Percentiles rank a stretch among this genome's conserved stretches.
Conservation (phyloP, 306 rosid species). For the Prunus davidiana region DNA sequence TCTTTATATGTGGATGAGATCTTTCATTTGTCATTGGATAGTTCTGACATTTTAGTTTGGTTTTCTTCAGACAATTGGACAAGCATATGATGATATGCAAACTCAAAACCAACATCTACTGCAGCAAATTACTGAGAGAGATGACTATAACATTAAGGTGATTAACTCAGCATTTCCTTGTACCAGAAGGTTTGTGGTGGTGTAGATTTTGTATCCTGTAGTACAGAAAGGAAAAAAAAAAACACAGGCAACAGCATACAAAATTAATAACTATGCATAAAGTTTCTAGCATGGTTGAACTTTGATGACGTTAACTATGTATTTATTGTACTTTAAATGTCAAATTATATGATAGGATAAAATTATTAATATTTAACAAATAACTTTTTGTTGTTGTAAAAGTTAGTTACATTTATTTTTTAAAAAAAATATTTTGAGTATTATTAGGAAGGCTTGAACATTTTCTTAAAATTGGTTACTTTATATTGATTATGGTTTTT, state of each 20-base stretch:
- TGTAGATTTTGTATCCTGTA: background rate
- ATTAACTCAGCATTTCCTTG: background rate
- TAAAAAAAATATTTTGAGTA: no score
- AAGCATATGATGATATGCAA: conserved; percentile 97
- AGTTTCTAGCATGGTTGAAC: no score
- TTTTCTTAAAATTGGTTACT: background rate
- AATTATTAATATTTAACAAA: background rate
- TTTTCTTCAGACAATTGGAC: conserved; percentile 79
- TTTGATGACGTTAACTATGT: no score
- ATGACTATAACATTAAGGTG: conserved; percentile 98
- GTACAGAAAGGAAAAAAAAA: background rate
- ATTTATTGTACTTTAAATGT: no score
- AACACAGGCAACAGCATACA: background rate
- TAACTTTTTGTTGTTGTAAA: no score
- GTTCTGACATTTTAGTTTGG: conserved; percentile 17
- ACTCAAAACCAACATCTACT: conserved; percentile 94
- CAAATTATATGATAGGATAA: no score
- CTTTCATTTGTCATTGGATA: conserved; percentile 6
- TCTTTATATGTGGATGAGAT: conserved; percentile 17
- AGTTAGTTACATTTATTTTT: no score
- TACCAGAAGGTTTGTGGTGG: background rate
- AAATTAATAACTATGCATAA: no score
- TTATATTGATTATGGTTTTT: background rate
- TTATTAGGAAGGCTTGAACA: background rate
- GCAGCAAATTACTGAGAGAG: conserved; percentile 97